Conservation (phyloP, 192 early-diverging fungal genomes). For the Entomortierella beljakovae region DNA sequence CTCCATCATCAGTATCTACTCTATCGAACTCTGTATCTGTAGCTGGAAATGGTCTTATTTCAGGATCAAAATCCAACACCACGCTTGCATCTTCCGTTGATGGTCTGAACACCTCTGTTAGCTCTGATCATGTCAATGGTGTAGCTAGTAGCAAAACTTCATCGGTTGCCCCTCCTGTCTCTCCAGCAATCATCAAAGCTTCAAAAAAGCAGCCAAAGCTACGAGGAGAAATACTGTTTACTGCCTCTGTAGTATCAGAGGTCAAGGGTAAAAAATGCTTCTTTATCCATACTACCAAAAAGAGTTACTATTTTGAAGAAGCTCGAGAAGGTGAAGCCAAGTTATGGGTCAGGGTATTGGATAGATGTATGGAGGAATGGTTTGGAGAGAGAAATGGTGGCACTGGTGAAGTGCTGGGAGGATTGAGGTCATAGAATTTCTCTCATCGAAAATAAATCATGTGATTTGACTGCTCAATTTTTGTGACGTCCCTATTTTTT, state of each 20-base stretch:
- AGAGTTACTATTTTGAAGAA: conserved; percentile 70
- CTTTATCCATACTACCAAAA: conserved; percentile 70
- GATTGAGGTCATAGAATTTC: background rate
- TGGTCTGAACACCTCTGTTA: background rate
- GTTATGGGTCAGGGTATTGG: conserved; percentile 58
- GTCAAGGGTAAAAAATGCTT: conserved; percentile 70
- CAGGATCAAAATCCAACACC: conserved; percentile 3
- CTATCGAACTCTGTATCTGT: background rate
- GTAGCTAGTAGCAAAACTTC: background rate
- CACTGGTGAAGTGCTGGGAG: background rate
- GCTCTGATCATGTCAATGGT: conserved; percentile 4
- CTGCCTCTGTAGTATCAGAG: conserved; percentile 65
- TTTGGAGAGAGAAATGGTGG: conserved; percentile 24
- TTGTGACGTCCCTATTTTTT: too few species aligned
- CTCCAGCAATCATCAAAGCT: conserved; percentile 26
- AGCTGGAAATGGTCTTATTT: background rate
- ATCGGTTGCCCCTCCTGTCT: conserved; percentile 5
- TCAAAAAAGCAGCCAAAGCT: conserved; percentile 58
- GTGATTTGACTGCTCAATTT: background rate
- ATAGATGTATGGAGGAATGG: conserved; percentile 60
- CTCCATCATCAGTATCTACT: background rate
- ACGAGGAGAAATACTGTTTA: conserved; percentile 73
- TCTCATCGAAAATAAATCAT: background rate
- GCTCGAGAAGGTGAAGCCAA: conserved; percentile 59
- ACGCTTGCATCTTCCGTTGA: conserved; percentile 6